phyloP scores from a whole-genome alignment of 768 basidiomycete species.

The Termitomyces sp. region DNA sequence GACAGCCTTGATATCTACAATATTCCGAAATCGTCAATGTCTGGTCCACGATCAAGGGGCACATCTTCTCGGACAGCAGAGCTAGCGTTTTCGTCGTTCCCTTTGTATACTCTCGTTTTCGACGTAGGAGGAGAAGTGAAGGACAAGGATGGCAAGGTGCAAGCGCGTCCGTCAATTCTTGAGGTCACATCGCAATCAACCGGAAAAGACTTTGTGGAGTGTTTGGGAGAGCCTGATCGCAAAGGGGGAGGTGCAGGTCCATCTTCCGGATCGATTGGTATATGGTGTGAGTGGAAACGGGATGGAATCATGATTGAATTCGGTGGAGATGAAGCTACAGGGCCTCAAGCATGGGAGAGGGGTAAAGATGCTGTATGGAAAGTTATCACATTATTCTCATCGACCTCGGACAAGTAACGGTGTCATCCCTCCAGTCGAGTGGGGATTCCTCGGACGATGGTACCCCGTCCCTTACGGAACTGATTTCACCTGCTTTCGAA shows the following conservation, averaged over 20 bases:
- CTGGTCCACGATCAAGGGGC: constrained; percentile 21
- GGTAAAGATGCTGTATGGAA: constrained; percentile 82
- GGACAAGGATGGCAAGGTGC: constrained; percentile 32
- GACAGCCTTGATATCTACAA: constrained; percentile 88
- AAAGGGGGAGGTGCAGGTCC: constrained; percentile 91
- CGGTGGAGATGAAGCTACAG: constrained; percentile 71
- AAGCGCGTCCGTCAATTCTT: constrained; percentile 35
- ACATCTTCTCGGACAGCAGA: constrained; percentile 43
- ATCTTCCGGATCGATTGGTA: constrained; percentile 78
- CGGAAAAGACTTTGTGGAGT: constrained; percentile 74
- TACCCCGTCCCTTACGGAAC: background rate
- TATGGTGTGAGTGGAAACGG: constrained; percentile 91
- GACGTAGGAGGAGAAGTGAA: constrained; percentile 27
- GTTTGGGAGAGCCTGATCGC: constrained; percentile 80
- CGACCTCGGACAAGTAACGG: background rate
- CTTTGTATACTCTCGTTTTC: constrained; percentile 50
- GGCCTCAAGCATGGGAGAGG: constrained; percentile 83
- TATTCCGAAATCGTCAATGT: constrained; percentile 28
- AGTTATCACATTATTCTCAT: constrained; percentile 60
- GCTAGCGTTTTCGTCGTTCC: constrained; percentile 53
- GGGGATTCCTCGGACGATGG: background rate
- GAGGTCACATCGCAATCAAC: constrained; percentile 46
- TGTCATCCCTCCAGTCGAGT: background rate
- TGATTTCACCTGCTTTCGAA: background rate
- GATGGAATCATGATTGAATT: constrained; percentile 86